A percentile compares a stretch with the other conserved stretches of the same genome.
Evolutionary conservation across 2,329 filamentous ascomycete genomes (phyloP).

Genomic region (Phaeosphaeriaceae sp.): DNA sequence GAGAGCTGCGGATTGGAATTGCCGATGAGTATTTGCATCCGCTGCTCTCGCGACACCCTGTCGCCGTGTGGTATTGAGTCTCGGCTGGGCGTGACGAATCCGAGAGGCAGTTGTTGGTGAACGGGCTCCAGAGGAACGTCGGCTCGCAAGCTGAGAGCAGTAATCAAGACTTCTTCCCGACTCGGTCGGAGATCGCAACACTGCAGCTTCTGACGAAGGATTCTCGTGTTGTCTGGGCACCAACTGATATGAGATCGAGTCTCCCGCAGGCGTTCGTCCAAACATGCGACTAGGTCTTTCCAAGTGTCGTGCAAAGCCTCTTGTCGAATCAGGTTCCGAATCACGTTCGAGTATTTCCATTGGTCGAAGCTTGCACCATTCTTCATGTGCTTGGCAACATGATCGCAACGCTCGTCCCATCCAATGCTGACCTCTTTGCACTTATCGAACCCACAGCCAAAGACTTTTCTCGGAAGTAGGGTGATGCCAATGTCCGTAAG

Average conservation of each 20-base stretch:
- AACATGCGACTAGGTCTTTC: conserved; percentile 44
- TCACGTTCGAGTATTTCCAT: conserved; percentile 49
- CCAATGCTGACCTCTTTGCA: conserved; percentile 49
- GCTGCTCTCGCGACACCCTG: conserved; percentile 40
- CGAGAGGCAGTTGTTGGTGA: conserved; percentile 38
- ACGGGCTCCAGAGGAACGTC: conserved; percentile 38
- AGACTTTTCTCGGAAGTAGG: conserved; percentile 41
- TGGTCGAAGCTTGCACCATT: conserved; percentile 43
- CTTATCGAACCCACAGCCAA: conserved; percentile 49
- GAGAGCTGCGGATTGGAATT: conserved; percentile 37
- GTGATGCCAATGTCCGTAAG: conserved; percentile 45
- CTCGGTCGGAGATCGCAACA: conserved; percentile 47
- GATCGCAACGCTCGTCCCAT: conserved; percentile 49
- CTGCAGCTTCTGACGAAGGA: conserved; percentile 46
- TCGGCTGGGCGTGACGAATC: conserved; percentile 43
- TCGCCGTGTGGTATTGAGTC: conserved; percentile 44
- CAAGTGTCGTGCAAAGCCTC: conserved; percentile 46
- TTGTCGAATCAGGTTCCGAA: conserved; percentile 47
- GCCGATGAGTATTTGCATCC: conserved; percentile 46
- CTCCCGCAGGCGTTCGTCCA: conserved; percentile 42
- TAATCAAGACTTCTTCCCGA: conserved; percentile 46
- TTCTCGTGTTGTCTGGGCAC: conserved; percentile 46
- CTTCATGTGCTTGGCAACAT: conserved; percentile 50
- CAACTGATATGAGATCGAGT: conserved; percentile 48
- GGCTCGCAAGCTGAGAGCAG: conserved; percentile 44